A percentile compares a stretch with the other conserved stretches of the same genome.
These are phyloP conservation scores for Macrocystidia cucumis DNA, from an alignment of 1,284 basidiomycete species.

Conservation along the genomic window DNA sequence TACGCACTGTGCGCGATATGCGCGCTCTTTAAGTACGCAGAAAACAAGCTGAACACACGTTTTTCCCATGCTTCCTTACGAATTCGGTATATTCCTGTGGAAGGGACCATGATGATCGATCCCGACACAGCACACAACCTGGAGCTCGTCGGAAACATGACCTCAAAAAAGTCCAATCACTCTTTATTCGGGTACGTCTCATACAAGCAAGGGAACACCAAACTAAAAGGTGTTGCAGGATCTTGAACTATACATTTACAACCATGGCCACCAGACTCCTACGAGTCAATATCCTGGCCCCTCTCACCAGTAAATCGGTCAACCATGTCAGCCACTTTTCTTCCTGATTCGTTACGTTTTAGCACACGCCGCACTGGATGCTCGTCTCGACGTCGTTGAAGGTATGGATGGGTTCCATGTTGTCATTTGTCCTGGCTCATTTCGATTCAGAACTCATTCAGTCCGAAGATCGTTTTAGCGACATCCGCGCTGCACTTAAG, in stretches of 20 bases:
- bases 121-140: slow-evolving; percentile 80
- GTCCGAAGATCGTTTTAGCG: slow-evolving; percentile 66
- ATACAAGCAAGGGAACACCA: not conserved
- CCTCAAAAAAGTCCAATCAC: slow-evolving; percentile 54
- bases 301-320: slow-evolving; percentile 52
- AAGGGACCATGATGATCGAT: slow-evolving; percentile 91
- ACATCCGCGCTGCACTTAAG: slow-evolving; percentile 64
- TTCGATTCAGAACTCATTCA: slow-evolving; percentile 57
- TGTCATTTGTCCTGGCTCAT: not conserved
- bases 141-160: slow-evolving; percentile 77
- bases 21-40: slow-evolving; percentile 80
- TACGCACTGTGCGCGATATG: slow-evolving; percentile 81
- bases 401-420: slow-evolving; percentile 29
- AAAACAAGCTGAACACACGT: slow-evolving; percentile 55
- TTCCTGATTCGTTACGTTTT: slow-evolving; percentile 4
- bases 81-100: slow-evolving; percentile 73
- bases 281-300: slow-evolving; percentile 78
- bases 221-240: slow-evolving; percentile 29
- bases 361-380: slow-evolving; percentile 65
- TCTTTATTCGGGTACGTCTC: slow-evolving; percentile 64
- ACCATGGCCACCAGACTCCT: slow-evolving; percentile 82
- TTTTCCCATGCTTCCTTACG: slow-evolving; percentile 71
- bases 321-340: not conserved
- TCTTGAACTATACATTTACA: slow-evolving; percentile 78
- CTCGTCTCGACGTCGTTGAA: slow-evolving; percentile 79